Evolutionary conservation across 768 basidiomycete species (phyloP), one percentile per base, ranked within the genome.

Genomic region (Favolaschia claudopus): DNA sequence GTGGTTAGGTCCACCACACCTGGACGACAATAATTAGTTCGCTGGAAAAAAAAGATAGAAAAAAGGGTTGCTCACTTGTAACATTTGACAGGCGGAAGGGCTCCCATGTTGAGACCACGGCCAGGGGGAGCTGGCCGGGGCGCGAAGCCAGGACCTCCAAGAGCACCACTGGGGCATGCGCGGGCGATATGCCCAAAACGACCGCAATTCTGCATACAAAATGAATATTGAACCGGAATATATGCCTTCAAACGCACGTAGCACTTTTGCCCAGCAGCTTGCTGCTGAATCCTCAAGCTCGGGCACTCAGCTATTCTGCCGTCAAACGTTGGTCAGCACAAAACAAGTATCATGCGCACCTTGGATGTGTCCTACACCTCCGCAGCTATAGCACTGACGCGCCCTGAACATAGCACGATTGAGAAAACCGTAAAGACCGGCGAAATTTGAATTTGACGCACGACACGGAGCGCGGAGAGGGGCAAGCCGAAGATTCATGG

Each of bases 331-430:
- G 27, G 43, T 31, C 13, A 17, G 9, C 17, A 27, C 17, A 44
- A 7, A 13, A 0, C 4, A 33, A 5, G 32, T 13, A 19, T n/a
- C 27, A 28, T 28, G 37, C 49, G 28, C 57, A 82, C 82, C 82
- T 75, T 91, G 89, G 65, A 93, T 90, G 71, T 95, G 92, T 59
- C 95, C 95, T 64, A 97, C 87, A 49, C 94, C 95, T 24, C 94
- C 92, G 39, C 62, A 22, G 25, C 7, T 9, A 46, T 14, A 24
- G 22, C 15, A 28, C 31, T 22, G 31, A 28, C 44, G 22, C 25
- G 27, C 13, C 15, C 22, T 10, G n/a, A n/a, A n/a, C n/a, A n/a
- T n/a, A n/a, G n/a, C n/a, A n/a, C n/a, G n/a, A n/a, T n/a, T n/a
- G n/a, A n/a, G n/a, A n/a, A n/a, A n/a, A n/a, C n/a, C n/a, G n/a